Conservation (phyloP, 164 flowering plant genomes). For the Nymphaea colorata region DNA sequence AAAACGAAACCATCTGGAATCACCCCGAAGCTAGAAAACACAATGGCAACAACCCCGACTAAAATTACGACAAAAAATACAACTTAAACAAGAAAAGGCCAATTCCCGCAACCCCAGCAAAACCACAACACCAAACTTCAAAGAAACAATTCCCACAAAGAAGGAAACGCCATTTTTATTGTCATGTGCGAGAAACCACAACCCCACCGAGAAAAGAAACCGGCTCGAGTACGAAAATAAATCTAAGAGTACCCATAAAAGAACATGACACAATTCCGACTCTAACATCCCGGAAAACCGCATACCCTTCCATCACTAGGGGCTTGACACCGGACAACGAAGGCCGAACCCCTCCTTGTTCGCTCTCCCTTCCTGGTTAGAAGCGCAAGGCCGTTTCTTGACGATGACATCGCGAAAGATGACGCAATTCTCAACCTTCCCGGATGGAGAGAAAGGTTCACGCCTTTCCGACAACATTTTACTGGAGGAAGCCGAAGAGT, state of each 20-base stretch:
- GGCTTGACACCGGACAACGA: conserved; percentile 52
- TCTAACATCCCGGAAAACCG: neutral
- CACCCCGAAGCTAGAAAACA: neutral
- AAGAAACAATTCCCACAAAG: neutral
- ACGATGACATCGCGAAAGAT: neutral
- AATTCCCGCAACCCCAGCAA: too few relatives aligned
- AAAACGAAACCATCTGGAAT: neutral
- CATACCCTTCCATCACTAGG: conserved; percentile 53
- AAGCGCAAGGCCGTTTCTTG: neutral
- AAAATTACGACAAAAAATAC: neutral
- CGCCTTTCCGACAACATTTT: neutral
- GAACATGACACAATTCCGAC: neutral
- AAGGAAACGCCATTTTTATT: neutral
- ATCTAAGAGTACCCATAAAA: neutral
- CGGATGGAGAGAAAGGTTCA: neutral
- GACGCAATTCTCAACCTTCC: neutral
- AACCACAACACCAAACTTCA: neutral
- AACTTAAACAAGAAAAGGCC: neutral
- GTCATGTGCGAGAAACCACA: neutral
- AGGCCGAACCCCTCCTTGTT: conserved; percentile 14
- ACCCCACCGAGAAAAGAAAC: neutral
- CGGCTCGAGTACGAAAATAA: neutral
- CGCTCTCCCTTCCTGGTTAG: conserved; percentile 14
- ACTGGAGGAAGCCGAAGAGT: neutral
- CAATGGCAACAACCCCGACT: neutral